Conservation (phyloP, 805 yeast species). For the Zygotorulaspora danielsina region DNA sequence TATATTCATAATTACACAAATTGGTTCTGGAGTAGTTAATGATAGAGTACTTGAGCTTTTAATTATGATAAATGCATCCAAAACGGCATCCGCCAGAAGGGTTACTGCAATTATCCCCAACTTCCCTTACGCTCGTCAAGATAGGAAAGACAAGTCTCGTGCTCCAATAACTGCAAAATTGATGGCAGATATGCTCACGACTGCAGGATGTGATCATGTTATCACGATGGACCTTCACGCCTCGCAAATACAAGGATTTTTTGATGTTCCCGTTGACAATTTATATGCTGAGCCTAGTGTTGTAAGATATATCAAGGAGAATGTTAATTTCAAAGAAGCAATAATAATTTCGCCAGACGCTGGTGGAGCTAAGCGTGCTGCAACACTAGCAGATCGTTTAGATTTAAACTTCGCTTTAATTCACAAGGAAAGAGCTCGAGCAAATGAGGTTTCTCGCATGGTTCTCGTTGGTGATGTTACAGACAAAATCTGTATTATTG, state of each 20-base stretch:
- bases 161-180: constrained; percentile 84
- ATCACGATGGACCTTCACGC: constrained; percentile 87
- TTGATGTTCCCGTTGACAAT: constrained; percentile 78
- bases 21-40: constrained; percentile 73
- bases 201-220: constrained; percentile 84
- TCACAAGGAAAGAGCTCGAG: constrained; percentile 79
- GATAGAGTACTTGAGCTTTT: constrained; percentile 70
- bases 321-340: constrained; percentile 53
- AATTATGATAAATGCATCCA: constrained; percentile 78
- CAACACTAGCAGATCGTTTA: constrained; percentile 72
- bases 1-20: constrained; percentile 71
- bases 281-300: constrained; percentile 81
- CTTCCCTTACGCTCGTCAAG: constrained; percentile 87
- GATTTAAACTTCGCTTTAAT: constrained; percentile 80
- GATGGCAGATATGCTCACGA: constrained; percentile 75
- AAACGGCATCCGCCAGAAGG: constrained; percentile 76
- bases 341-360: constrained; percentile 84
- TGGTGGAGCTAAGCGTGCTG: constrained; percentile 90
- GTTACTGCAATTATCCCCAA: constrained; percentile 80
- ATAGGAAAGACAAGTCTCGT: constrained; percentile 76
- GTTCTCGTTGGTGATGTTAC: constrained; percentile 81
- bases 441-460: constrained; percentile 81
- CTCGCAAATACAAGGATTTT: constrained; percentile 85
- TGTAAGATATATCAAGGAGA: constrained; percentile 65
- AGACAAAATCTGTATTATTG: constrained; percentile 68